These are phyloP conservation scores for Petunia secreta DNA, from an alignment of 257 asterid genomes.

Conservation along the genomic window DNA sequence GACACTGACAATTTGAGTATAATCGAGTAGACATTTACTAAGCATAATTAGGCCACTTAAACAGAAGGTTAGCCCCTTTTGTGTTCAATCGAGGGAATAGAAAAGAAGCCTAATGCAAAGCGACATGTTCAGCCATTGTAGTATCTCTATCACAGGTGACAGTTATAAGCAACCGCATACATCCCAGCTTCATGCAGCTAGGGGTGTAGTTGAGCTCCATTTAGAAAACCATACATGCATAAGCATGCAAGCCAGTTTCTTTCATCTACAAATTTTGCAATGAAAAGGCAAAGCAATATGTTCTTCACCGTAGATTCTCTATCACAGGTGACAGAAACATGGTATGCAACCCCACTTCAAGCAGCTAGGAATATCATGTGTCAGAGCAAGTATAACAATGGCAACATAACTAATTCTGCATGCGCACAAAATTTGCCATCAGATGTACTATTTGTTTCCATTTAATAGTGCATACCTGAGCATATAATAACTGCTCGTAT, in stretches of 20 bases:
- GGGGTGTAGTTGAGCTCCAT: background rate
- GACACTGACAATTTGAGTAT: constrained; percentile 14
- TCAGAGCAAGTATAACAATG: background rate
- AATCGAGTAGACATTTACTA: background rate
- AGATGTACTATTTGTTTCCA: background rate
- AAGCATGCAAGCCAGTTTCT: constrained; percentile 15
- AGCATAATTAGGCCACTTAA: background rate
- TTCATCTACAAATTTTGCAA: background rate
- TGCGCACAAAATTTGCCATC: background rate
- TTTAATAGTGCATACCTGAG: background rate
- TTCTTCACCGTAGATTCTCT: background rate
- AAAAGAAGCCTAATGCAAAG: background rate
- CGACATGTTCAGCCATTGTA: constrained; percentile 4
- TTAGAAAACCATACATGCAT: constrained; percentile 13
- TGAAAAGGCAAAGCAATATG: background rate
- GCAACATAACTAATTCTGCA: background rate
- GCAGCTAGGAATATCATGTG: background rate
- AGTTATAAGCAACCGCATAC: background rate
- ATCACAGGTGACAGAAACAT: constrained; percentile 16
- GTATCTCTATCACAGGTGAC: constrained; percentile 1
- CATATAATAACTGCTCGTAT: background rate
- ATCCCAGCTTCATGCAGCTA: background rate
- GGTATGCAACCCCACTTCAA: background rate
- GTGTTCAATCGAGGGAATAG: background rate
- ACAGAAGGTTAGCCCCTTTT: background rate